Conservation (phyloP, 164 flowering plant species). For the Litsea cubeba region DNA sequence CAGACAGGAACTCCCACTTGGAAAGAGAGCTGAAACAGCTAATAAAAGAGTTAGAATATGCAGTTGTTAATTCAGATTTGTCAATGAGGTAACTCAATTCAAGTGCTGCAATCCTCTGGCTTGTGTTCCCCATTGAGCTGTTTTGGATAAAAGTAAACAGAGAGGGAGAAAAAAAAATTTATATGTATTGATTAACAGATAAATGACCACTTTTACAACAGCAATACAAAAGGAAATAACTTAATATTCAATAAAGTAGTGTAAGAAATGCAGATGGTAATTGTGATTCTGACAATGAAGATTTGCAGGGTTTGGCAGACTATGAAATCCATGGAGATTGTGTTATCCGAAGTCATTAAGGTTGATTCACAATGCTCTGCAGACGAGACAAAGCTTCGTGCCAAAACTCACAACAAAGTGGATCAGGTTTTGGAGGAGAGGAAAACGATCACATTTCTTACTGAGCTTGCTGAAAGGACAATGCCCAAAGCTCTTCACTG, state of each 20-base stretch:
- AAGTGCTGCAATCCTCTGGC: neutral
- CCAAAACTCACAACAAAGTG: slow-evolving; percentile 71
- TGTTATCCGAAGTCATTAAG: slow-evolving; percentile 58
- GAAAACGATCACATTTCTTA: slow-evolving; percentile 54
- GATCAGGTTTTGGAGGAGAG: slow-evolving; percentile 64
- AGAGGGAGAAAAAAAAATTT: neutral
- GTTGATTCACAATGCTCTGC: slow-evolving; percentile 62
- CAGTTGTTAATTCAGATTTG: slow-evolving; percentile 68
- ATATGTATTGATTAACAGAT: neutral
- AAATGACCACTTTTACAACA: no score
- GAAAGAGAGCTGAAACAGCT: slow-evolving; percentile 72
- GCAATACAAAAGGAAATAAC: neutral
- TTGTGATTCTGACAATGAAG: neutral
- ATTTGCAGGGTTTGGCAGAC: slow-evolving; percentile 65
- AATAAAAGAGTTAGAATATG: slow-evolving; percentile 70
- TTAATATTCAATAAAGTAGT: no score
- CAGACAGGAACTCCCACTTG: slow-evolving; percentile 61
- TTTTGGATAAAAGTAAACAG: neutral
- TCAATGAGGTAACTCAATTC: slow-evolving; percentile 54
- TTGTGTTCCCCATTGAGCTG: neutral
- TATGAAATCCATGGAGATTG: slow-evolving; percentile 68
- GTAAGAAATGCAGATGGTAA: neutral
- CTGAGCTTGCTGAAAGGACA: slow-evolving; percentile 76
- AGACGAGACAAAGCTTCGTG: slow-evolving; percentile 68
- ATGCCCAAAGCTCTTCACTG: slow-evolving; percentile 93